Evolutionary conservation across 352 stramenopile genomes (phyloP).

Genomic region (Thalassiosira mediterranea): DNA sequence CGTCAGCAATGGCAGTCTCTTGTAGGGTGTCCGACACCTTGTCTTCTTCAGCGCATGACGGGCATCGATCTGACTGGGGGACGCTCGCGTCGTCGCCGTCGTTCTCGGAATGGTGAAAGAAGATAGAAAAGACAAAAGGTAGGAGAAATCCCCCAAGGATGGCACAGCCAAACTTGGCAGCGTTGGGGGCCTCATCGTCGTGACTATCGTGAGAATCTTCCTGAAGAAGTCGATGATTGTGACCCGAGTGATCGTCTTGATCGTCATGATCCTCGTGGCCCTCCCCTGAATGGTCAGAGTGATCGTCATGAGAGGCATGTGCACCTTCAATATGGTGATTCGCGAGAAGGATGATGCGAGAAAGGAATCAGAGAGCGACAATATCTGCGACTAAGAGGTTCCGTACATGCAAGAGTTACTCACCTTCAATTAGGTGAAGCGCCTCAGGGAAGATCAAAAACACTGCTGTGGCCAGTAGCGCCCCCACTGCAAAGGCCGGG

Average conservation of each 20-base stretch:
- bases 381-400: too few species aligned
- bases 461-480: slow-evolving; percentile 84
- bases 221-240: slow-evolving; percentile 11
- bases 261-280: slow-evolving; percentile 38
- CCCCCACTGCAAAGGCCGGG: slow-evolving; percentile 78
- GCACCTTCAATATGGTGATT: too few species aligned
- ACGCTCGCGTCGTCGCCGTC: slow-evolving; percentile 13
- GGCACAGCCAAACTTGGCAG: slow-evolving; percentile 70
- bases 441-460: slow-evolving; percentile 86
- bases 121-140: slow-evolving; percentile 77
- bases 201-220: slow-evolving; percentile 41
- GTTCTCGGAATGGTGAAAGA: slow-evolving; percentile 31
- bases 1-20: too few species aligned
- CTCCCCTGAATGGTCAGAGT: too few species aligned
- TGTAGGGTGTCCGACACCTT: too few species aligned
- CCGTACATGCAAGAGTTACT: too few species aligned
- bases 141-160: slow-evolving; percentile 84
- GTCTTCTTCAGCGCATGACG: background rate
- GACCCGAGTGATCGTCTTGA: slow-evolving; percentile 34
- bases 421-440: slow-evolving; percentile 79
- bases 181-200: slow-evolving; percentile 3
- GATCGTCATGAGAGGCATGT: too few species aligned
- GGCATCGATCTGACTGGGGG: too few species aligned
- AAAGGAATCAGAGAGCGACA: too few species aligned
- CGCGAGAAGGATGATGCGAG: too few species aligned